A percentile compares a stretch with the other conserved stretches of the same genome.
Evolutionary conservation across 2,329 filamentous ascomycete species (phyloP).

Genomic region (Aureobasidium leucospermi): DNA sequence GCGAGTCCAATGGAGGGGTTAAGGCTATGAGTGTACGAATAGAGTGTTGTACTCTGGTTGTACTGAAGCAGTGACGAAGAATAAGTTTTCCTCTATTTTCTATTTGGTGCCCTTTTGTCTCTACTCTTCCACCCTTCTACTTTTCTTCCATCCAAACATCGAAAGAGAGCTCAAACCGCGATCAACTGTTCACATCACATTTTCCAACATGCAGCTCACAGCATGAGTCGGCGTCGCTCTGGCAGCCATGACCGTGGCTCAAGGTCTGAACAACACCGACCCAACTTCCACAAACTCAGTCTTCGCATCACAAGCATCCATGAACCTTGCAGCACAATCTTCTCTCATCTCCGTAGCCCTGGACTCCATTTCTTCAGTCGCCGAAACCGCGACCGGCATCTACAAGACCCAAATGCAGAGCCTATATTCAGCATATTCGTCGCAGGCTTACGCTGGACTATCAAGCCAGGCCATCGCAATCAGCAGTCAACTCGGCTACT

Average conservation of each 20-base stretch:
- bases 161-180: no score
- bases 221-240: background rate
- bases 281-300: background rate
- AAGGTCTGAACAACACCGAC: background rate
- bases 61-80: background rate
- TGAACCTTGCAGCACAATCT: background rate
- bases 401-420: background rate
- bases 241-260: background rate
- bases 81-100: background rate
- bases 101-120: background rate
- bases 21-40: background rate
- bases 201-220: background rate
- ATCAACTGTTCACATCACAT: background rate
- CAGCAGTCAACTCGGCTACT: conserved; percentile 1
- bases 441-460: background rate
- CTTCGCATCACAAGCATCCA: background rate
- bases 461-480: background rate
- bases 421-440: conserved; percentile 1
- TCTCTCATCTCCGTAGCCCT: background rate
- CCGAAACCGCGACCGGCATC: background rate
- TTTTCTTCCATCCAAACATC: background rate
- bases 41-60: background rate
- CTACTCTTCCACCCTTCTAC: background rate
- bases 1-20: background rate
- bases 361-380: background rate